Percentiles rank a stretch among this genome's conserved stretches.
These are phyloP conservation scores for Claviceps capensis DNA, from an alignment of 2,329 filamentous ascomycete species.

Conservation along the genomic window DNA sequence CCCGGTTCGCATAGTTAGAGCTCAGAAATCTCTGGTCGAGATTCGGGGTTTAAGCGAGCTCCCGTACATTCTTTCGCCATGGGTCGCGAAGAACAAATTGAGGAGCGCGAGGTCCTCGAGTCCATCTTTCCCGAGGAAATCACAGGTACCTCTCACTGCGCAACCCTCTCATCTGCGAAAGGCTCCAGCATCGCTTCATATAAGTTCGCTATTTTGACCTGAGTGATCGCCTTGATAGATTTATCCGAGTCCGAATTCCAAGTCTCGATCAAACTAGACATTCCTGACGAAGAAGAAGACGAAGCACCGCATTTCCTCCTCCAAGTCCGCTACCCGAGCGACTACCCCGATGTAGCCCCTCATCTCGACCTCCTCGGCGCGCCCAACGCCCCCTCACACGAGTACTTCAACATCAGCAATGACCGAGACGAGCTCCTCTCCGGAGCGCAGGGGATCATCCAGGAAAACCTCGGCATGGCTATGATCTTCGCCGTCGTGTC, in stretches of 20 bases:
- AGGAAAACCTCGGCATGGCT: slow-evolving; percentile 91
- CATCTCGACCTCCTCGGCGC: slow-evolving; percentile 65
- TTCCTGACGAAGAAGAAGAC: slow-evolving; percentile 46
- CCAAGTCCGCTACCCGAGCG: slow-evolving; percentile 76
- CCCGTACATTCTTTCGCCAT: slow-evolving; percentile 21
- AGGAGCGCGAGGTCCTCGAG: slow-evolving; percentile 94
- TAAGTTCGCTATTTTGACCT: too few relatives aligned
- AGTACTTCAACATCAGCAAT: slow-evolving; percentile 63
- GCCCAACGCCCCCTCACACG: slow-evolving; percentile 54
- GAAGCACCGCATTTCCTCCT: slow-evolving; percentile 64
- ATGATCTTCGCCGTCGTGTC: slow-evolving; percentile 93
- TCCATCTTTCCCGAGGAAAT: slow-evolving; percentile 98
- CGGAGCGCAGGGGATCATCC: slow-evolving; percentile 58
- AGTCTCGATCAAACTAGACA: slow-evolving; percentile 73
- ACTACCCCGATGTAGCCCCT: slow-evolving; percentile 81
- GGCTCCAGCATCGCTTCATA: too few relatives aligned
- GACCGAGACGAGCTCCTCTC: slow-evolving; percentile 66
- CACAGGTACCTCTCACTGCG: slow-evolving; percentile 44
- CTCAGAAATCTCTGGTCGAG: too few relatives aligned
- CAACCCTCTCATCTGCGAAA: background rate
- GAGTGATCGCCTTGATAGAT: slow-evolving; percentile 36
- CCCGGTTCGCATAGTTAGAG: background rate
- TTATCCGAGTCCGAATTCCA: slow-evolving; percentile 82
- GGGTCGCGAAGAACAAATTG: slow-evolving; percentile 76
- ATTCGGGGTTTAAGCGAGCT: background rate